Base-by-base conservation (phyloP, 805 yeast species). In the Geotrichum ghanense region DNA sequence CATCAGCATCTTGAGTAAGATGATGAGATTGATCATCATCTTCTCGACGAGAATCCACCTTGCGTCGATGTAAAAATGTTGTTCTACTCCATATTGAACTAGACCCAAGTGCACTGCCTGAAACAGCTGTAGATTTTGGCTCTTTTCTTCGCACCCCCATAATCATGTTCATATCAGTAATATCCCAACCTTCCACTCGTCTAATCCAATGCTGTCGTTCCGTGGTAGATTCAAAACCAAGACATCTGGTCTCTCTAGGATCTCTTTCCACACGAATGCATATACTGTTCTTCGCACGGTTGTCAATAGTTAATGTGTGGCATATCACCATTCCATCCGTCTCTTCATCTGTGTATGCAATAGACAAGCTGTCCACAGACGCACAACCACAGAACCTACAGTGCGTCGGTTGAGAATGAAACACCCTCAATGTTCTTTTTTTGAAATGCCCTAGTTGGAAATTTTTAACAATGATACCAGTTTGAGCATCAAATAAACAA, bases 311-410 rank as follows among this genome's bases (percentile, higher is more conserved):
- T 56, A 78, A 81, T 0, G 92, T 81, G 56, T 86, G 95, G 66
- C 84, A 66, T 4, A 82, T 78, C 45, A 84, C 61, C 6, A 77
- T 73, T 3, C 71, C 72, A 2, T 51, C 51, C 2, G 71, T 67
- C 48, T 76, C 81, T 22, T 61, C 58, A 51, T 80, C 83, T 20
- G 81, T 78, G 61, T 87, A 87, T 1, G 81, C 80, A 19, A 86
- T 68, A 1, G 90, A 80, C 45, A 87, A 72, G 2, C 89, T 74
- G 20, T 78, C 72, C 37, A 87, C 74, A 0, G 95, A 81, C 0
- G 84, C 87, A 66, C 94, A 82, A 2, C 96, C 96, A 68, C 96
- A 87, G 63, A 87, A 87, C 42, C 83, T 73, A 64, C 96, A 87
- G 65, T 87, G 95, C 0, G 87, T 79, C 3, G 95, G 94, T 53